These are phyloP conservation scores for Cenococcum geophilum DNA, from an alignment of 495 filamentous ascomycete species.

Conservation along the genomic window DNA sequence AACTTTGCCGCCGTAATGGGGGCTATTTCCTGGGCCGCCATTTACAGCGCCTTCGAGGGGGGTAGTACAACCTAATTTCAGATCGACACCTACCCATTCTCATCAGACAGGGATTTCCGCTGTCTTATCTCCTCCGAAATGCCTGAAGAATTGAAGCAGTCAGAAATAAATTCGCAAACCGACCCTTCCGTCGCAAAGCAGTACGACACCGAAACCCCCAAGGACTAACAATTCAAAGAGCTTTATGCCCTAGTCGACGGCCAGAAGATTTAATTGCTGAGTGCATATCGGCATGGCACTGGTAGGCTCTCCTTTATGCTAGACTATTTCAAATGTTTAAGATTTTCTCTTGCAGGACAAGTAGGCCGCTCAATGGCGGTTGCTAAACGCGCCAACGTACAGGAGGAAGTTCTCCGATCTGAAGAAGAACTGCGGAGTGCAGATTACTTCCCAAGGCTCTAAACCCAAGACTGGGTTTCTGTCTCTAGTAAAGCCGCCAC, in stretches of 20 bases:
- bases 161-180: constrained; percentile 34
- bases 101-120: too few relatives aligned
- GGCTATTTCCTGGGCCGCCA: not conserved
- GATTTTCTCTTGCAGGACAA: constrained; percentile 18
- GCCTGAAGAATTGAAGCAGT: constrained; percentile 32
- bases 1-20: not conserved
- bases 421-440: constrained; percentile 30
- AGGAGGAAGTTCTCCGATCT: constrained; percentile 43
- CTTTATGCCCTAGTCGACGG: constrained; percentile 35
- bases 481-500: constrained; percentile 36
- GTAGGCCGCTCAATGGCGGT: constrained; percentile 43
- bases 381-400: constrained; percentile 43
- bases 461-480: constrained; percentile 41
- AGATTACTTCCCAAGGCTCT: constrained; percentile 42
- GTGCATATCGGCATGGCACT: constrained; percentile 32
- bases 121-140: constrained; percentile 22
- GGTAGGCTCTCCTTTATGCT: constrained; percentile 18
- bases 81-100: too few relatives aligned
- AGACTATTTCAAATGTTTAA: too few relatives aligned
- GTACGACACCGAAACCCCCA: constrained; percentile 35
- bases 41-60: not conserved
- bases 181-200: constrained; percentile 39
- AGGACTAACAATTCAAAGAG: constrained; percentile 35
- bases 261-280: constrained; percentile 36
- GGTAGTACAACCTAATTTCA: too few relatives aligned